Conservation (phyloP, 2,329 filamentous ascomycete species). For the Alternaria arbusti region DNA sequence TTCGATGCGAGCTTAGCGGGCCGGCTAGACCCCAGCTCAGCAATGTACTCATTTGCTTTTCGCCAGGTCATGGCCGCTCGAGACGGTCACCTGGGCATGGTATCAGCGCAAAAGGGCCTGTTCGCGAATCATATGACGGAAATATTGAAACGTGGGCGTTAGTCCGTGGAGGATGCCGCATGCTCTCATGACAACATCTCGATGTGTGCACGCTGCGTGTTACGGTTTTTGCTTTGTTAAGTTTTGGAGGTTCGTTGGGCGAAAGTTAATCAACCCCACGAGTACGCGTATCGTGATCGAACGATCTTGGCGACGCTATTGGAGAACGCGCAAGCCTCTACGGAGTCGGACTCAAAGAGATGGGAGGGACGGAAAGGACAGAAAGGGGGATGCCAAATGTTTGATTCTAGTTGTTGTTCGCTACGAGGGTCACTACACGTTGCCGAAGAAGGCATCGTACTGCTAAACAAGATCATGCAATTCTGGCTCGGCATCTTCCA, state of each 20-base stretch:
- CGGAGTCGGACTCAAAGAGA: not conserved
- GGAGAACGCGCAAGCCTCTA: not conserved
- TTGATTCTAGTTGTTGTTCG: not conserved
- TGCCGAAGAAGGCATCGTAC: not conserved
- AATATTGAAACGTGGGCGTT: not conserved
- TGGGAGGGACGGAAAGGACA: not conserved
- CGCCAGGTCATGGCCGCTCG: not conserved
- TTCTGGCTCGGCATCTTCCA: not conserved
- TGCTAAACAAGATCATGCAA: not conserved
- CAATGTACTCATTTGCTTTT: not conserved
- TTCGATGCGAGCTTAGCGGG: not conserved
- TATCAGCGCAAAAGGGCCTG: not conserved
- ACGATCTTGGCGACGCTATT: not conserved
- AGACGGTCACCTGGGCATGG: not conserved
- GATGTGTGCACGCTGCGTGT: not conserved
- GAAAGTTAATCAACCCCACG: not conserved
- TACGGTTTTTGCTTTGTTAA: not conserved
- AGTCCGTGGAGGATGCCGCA: not conserved
- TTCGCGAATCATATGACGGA: not conserved
- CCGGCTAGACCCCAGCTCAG: not conserved
- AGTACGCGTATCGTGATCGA: not conserved
- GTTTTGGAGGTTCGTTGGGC: not conserved
- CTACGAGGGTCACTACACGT: too few species aligned
- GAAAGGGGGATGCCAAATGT: not conserved
- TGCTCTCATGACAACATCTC: not conserved